Base-by-base conservation (phyloP, 2,329 filamentous ascomycete genomes). In the Verticillium isaacii region DNA sequence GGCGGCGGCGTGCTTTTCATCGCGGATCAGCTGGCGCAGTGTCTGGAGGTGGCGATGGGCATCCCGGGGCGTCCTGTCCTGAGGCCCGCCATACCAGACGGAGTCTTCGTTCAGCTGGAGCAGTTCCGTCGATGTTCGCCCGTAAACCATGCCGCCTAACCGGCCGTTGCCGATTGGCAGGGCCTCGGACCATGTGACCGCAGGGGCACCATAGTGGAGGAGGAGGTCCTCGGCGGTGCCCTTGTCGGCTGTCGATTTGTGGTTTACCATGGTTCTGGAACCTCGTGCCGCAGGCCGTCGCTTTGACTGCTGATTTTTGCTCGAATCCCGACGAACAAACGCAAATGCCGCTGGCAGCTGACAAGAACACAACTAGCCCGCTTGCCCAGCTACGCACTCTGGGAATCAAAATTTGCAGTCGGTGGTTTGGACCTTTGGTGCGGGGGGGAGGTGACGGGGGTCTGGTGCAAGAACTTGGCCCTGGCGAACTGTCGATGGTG, bases 101-200 rank as follows among this genome's bases (percentile, higher is more conserved):
- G 77, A 79, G 63, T 81, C 78, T 65, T 81, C 79, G 60, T 81
- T 81, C n/a, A 81, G 67, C 36, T 73, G 71, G 19, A 81, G 68
- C 23, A 74, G 67, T 63, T 82, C 79, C 3, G 70, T 65, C 9
- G 52, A 36, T 9, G 64, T 63, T 58, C 62, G 63, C 29, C 78
- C 78, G 65, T 77, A 75, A 36, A 80, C 66, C 75, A 80, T 79
- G 34, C 66, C 66, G 25, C 69, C 68, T 5, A 70, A 62, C 56
- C 78, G 73, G 36, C 79, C 78, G 65, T 81, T 81, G 23, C 80
- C 78, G 60, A 81, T 71, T 14, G 77, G 78, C 2, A 80, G 62
- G 6, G 64, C 66, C 52, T 67, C 63, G 68, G 68, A 59, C 73
- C 73, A 75, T 64, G 68, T 65, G 37, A 65, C 60, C 12, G 72